phyloP scores from a whole-genome alignment of 805 yeast species.

The Metschnikowia lochheadii region DNA sequence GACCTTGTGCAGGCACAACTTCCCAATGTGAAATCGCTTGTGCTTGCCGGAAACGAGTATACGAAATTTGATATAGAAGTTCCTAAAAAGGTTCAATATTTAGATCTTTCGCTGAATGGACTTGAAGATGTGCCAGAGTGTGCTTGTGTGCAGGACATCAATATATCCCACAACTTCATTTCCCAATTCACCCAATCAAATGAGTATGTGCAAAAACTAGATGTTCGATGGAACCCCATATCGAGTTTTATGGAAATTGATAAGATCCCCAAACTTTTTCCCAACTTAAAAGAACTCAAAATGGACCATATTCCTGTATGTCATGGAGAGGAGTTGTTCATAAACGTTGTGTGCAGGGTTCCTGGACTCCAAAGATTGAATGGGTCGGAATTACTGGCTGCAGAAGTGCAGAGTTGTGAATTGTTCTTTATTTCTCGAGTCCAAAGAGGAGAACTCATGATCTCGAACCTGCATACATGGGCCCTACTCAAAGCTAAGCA shows the following conservation, averaged over 20 bases:
- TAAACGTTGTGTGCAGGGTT: slow-evolving; percentile 45
- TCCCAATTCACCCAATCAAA: background rate
- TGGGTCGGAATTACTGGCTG: slow-evolving; percentile 47
- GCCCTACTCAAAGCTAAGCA: slow-evolving; percentile 34
- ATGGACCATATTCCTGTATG: slow-evolving; percentile 29
- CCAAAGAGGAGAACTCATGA: slow-evolving; percentile 19
- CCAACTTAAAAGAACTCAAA: slow-evolving; percentile 43
- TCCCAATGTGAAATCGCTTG: slow-evolving; percentile 33
- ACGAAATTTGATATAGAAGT: slow-evolving; percentile 13
- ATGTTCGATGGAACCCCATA: slow-evolving; percentile 51
- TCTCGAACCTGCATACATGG: slow-evolving; percentile 39
- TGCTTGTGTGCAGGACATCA: background rate
- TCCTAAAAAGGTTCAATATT: background rate
- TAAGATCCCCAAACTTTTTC: slow-evolving; percentile 30
- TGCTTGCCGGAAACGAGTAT: slow-evolving; percentile 33
- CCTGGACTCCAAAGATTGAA: slow-evolving; percentile 36
- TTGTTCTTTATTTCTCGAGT: slow-evolving; percentile 58
- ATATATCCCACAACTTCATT: slow-evolving; percentile 8
- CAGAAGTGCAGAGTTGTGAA: slow-evolving; percentile 62
- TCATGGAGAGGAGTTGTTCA: slow-evolving; percentile 27
- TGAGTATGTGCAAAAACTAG: slow-evolving; percentile 27
- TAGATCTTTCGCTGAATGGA: slow-evolving; percentile 41
- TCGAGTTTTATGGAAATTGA: slow-evolving; percentile 48
- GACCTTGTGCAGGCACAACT: slow-evolving; percentile 24
- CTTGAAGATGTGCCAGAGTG: slow-evolving; percentile 17